These are phyloP conservation scores for Leccinum boreale DNA, from an alignment of 768 basidiomycete genomes.

Conservation along the genomic window DNA sequence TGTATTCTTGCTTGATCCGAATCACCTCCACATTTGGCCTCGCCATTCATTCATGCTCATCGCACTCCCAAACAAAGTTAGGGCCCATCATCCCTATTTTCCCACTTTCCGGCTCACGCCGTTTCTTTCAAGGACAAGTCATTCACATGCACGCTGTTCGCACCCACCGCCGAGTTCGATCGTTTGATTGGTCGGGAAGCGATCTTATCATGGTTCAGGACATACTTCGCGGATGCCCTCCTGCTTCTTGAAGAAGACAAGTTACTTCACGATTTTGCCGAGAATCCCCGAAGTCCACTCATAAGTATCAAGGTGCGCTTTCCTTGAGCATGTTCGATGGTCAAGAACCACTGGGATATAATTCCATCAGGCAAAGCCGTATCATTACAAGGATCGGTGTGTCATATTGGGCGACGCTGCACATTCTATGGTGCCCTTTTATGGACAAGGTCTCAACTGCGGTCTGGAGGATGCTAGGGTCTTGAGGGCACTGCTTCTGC, in stretches of 20 bases:
- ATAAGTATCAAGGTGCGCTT: slow-evolving; percentile 85
- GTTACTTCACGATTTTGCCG: slow-evolving; percentile 72
- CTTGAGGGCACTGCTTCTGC: slow-evolving; percentile 68
- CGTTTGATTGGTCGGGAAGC: slow-evolving; percentile 55
- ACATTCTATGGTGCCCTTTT: slow-evolving; percentile 99
- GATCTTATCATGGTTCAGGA: slow-evolving; percentile 72
- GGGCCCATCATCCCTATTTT: slow-evolving; percentile 22
- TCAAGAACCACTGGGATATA: slow-evolving; percentile 18
- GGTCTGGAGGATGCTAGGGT: slow-evolving; percentile 97
- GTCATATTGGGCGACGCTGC: slow-evolving; percentile 93
- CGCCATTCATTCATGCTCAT: slow-evolving; percentile 99
- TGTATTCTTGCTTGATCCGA: slow-evolving; percentile 83
- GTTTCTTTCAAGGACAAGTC: slow-evolving; percentile 72
- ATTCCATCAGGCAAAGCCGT: slow-evolving; percentile 65
- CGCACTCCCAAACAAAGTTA: slow-evolving; percentile 94
- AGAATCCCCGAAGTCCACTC: slow-evolving; percentile 84
- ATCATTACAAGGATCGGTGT: slow-evolving; percentile 86
- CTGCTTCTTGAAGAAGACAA: slow-evolving; percentile 77
- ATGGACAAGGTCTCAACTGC: slow-evolving; percentile 96
- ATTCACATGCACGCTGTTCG: slow-evolving; percentile 96
- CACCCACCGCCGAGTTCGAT: slow-evolving; percentile 75
- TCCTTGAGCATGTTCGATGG: slow-evolving; percentile 17
- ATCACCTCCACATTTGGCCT: slow-evolving; percentile 99
- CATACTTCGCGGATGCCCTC: slow-evolving; percentile 87
- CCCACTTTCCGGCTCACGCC: slow-evolving; percentile 22